Conservation (phyloP, 352 stramenopile species). For the Aphanomyces euteiches region DNA sequence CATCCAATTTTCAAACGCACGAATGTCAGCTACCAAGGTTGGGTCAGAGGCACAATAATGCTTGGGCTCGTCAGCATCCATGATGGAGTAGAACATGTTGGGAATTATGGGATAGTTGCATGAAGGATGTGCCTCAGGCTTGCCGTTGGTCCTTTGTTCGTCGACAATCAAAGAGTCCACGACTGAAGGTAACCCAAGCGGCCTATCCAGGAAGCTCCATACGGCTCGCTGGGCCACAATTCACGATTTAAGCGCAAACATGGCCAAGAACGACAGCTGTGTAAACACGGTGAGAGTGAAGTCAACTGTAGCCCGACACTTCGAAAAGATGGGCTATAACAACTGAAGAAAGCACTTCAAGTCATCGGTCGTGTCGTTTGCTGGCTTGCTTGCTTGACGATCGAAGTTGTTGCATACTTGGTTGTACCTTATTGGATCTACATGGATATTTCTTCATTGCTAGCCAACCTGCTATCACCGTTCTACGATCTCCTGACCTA, state of each 20-base stretch:
- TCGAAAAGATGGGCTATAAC: too few relatives aligned
- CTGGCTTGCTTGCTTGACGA: neutral
- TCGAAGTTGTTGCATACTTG: neutral
- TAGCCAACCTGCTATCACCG: neutral
- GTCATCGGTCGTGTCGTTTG: neutral
- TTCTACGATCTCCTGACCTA: neutral
- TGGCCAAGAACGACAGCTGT: too few relatives aligned
- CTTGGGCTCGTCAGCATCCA: neutral
- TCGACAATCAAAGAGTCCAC: neutral
- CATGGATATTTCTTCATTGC: neutral
- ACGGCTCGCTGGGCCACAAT: too few relatives aligned
- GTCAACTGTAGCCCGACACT: too few relatives aligned
- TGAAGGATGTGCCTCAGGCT: neutral
- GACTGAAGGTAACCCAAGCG: neutral
- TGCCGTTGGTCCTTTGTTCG: neutral
- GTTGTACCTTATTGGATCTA: neutral
- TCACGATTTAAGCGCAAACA: too few relatives aligned
- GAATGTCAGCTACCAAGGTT: neutral
- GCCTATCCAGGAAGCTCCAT: too few relatives aligned
- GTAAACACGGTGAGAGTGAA: too few relatives aligned
- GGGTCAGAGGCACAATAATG: neutral
- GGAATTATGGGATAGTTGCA: neutral
- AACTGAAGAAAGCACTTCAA: too few relatives aligned
- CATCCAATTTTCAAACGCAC: neutral
- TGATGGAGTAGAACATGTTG: neutral